These are phyloP conservation scores for Passalora sequoiae DNA, from an alignment of 2,329 filamentous ascomycete genomes.

Conservation along the genomic window DNA sequence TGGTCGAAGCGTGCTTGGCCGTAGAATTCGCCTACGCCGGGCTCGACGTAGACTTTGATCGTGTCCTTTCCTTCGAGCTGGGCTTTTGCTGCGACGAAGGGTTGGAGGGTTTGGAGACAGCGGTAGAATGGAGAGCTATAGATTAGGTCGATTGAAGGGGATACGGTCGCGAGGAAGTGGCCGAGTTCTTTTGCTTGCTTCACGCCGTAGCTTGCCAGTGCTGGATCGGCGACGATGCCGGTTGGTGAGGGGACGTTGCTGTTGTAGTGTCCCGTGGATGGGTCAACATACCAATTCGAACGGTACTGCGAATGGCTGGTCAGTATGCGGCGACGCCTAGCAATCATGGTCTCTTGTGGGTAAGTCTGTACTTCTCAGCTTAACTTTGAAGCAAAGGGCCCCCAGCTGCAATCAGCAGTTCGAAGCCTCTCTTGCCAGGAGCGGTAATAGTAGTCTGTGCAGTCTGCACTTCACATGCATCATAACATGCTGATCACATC, in stretches of 20 bases:
- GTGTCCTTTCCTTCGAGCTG: conserved; percentile 21
- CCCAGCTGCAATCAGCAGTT: too few species aligned
- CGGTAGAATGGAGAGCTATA: conserved; percentile 86
- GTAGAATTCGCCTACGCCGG: conserved; percentile 73
- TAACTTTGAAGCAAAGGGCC: too few species aligned
- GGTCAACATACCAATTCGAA: conserved; percentile 81
- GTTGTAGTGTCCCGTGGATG: conserved; percentile 70
- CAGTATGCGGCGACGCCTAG: neutral
- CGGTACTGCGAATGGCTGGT: conserved; percentile 62
- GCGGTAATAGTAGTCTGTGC: too few species aligned
- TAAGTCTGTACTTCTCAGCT: neutral
- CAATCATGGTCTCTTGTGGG: neutral
- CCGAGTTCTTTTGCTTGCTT: conserved; percentile 75
- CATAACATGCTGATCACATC: conserved; percentile 2
- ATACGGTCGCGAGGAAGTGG: conserved; percentile 55
- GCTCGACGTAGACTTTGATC: conserved; percentile 33
- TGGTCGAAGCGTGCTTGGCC: conserved; percentile 81
- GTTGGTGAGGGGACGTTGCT: conserved; percentile 73
- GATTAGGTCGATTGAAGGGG: conserved; percentile 66
- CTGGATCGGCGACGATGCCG: conserved; percentile 79
- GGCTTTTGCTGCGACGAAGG: conserved; percentile 55
- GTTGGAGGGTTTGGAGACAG: conserved; percentile 76
- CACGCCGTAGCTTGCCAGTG: conserved; percentile 80
- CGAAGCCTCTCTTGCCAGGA: too few species aligned
- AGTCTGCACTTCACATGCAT: conserved; percentile 1